Evolutionary conservation across 371 early-diverging fungal species (phyloP).

Genomic region (Fennellomyces sp.): DNA sequence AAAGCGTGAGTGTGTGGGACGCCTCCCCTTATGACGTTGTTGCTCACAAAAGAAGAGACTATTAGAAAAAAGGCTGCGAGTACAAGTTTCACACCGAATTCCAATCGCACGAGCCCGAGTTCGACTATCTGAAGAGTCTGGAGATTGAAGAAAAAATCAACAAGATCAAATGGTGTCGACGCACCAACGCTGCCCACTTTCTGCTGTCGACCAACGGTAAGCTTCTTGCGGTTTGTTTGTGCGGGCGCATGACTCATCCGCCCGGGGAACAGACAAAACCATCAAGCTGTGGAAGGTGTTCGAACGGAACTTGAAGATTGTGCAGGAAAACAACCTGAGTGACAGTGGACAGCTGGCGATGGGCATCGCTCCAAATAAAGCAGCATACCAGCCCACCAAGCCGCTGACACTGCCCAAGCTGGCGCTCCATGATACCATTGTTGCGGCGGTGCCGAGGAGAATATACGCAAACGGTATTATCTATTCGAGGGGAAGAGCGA

Average conservation of each 20-base stretch:
- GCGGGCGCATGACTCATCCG: not conserved
- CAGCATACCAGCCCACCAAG: not conserved
- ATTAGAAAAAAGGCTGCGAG: slow-evolving; percentile 90
- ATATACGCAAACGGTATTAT: slow-evolving; percentile 75
- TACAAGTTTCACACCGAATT: slow-evolving; percentile 73
- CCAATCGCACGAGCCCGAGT: slow-evolving; percentile 85
- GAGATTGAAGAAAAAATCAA: slow-evolving; percentile 97
- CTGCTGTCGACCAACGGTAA: slow-evolving; percentile 91
- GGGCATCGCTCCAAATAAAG: slow-evolving; percentile 22
- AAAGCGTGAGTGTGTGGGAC: slow-evolving; percentile 63
- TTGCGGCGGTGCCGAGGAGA: slow-evolving; percentile 83
- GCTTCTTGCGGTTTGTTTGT: not conserved
- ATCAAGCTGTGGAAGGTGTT: slow-evolving; percentile 95
- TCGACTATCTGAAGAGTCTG: slow-evolving; percentile 95
- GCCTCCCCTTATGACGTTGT: slow-evolving; percentile 1
- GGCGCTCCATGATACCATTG: slow-evolving; percentile 79
- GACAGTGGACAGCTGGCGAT: slow-evolving; percentile 24
- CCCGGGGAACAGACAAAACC: slow-evolving; percentile 76
- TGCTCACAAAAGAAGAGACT: not conserved
- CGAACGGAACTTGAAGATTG: slow-evolving; percentile 83
- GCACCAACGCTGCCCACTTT: slow-evolving; percentile 87
- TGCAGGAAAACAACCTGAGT: slow-evolving; percentile 77
- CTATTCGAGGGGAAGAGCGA: not conserved
- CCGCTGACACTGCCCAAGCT: slow-evolving; percentile 74
- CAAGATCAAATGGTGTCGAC: slow-evolving; percentile 89